Evolutionary conservation across 2,329 filamentous ascomycete species (phyloP).

Genomic region (Eutypella sp.): DNA sequence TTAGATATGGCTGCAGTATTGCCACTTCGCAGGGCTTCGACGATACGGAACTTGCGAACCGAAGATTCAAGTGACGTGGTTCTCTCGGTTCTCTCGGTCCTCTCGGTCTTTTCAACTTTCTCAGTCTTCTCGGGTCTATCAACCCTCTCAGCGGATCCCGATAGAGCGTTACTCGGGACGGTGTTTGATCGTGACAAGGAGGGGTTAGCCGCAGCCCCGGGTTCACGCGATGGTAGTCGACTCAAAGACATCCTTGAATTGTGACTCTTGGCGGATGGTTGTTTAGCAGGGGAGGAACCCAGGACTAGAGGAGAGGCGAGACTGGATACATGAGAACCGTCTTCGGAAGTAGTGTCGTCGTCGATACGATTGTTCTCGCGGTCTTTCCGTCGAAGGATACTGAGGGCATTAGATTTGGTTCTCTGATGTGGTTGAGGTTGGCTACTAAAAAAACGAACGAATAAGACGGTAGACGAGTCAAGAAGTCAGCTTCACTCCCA

Average conservation of each 20-base stretch:
- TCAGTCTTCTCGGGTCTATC: too few species aligned
- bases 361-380: slow-evolving; percentile 36
- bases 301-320: slow-evolving; percentile 30
- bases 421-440: slow-evolving; percentile 39
- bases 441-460: slow-evolving; percentile 19
- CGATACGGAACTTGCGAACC: slow-evolving; percentile 87
- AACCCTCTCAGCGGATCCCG: too few species aligned
- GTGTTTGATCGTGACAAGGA: slow-evolving; percentile 15
- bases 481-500: neutral
- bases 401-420: slow-evolving; percentile 49
- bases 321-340: slow-evolving; percentile 36
- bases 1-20: slow-evolving; percentile 88
- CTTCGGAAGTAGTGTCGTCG: slow-evolving; percentile 45
- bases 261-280: slow-evolving; percentile 36
- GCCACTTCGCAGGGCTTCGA: slow-evolving; percentile 85
- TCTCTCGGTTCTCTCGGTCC: slow-evolving; percentile 31
- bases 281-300: slow-evolving; percentile 30
- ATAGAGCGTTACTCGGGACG: slow-evolving; percentile 4
- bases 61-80: slow-evolving; percentile 76
- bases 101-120: too few species aligned
- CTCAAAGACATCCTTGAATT: slow-evolving; percentile 44
- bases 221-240: slow-evolving; percentile 33
- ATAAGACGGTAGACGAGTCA: slow-evolving; percentile 1
- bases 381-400: slow-evolving; percentile 50
- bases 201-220: slow-evolving; percentile 8